Conservation (phyloP, 176 grass and related monocot species). For the Raddia distichophylla region DNA sequence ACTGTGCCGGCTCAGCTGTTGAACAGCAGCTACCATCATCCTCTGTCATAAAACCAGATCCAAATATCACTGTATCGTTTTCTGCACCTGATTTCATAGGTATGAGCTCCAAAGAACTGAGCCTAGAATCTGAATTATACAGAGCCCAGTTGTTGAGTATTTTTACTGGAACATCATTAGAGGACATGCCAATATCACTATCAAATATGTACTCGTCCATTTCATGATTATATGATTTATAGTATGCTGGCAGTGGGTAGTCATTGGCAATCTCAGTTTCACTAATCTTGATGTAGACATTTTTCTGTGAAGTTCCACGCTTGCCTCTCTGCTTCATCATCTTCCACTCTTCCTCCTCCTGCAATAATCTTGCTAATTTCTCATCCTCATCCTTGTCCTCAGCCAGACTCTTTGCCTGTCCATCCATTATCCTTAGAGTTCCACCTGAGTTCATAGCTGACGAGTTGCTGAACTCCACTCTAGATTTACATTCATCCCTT, state of each 20-base stretch:
- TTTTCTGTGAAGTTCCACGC: constrained; percentile 52
- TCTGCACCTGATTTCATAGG: constrained; percentile 71
- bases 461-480: constrained; percentile 34
- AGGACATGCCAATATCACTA: constrained; percentile 34
- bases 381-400: constrained; percentile 61
- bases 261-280: constrained; percentile 74
- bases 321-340: constrained; percentile 37
- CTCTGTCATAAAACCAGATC: constrained; percentile 70
- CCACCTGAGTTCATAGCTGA: constrained; percentile 31
- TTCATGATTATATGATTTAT: constrained; percentile 58
- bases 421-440: constrained; percentile 59
- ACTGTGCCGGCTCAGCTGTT: constrained; percentile 35
- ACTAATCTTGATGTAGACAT: constrained; percentile 76
- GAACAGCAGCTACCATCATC: constrained; percentile 65
- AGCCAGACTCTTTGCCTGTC: background rate
- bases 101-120: constrained; percentile 67
- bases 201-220: constrained; percentile 76
- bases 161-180: constrained; percentile 61
- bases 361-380: constrained; percentile 64
- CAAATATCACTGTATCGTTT: constrained; percentile 67
- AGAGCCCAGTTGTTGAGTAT: constrained; percentile 73
- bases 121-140: constrained; percentile 74
- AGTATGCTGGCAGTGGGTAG: constrained; percentile 71
- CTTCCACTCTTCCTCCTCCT: constrained; percentile 68
- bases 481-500: constrained; percentile 60